Percentiles rank a stretch among this genome's conserved stretches.
These are phyloP conservation scores for Emergomyces orientalis DNA, from an alignment of 2,329 filamentous ascomycete species.

Conservation along the genomic window DNA sequence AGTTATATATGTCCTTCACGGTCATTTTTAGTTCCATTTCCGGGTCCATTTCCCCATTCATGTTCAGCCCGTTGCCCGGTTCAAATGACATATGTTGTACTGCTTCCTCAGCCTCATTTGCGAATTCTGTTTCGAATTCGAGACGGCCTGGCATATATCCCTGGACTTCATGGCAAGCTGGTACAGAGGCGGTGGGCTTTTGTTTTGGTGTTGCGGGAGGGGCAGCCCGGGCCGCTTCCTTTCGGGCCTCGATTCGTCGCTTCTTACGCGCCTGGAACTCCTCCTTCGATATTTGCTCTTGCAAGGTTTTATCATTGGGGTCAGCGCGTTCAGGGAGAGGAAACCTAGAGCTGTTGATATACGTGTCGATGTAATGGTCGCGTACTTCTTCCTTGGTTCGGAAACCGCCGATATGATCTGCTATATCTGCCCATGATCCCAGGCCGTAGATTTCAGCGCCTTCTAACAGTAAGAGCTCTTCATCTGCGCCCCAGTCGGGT, in stretches of 20 bases:
- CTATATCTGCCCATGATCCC: constrained; percentile 95
- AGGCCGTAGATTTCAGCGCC: constrained; percentile 93
- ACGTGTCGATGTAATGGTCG: constrained; percentile 85
- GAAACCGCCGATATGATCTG: constrained; percentile 94
- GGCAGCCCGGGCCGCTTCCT: constrained; percentile 76
- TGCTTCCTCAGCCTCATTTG: constrained; percentile 95
- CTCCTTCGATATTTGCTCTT: constrained; percentile 73
- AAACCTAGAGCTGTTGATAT: constrained; percentile 72
- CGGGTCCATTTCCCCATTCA: constrained; percentile 79
- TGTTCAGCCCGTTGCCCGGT: constrained; percentile 85
- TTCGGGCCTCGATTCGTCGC: constrained; percentile 80
- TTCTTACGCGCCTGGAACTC: constrained; percentile 93
- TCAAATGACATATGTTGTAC: constrained; percentile 99
- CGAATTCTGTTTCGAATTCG: constrained; percentile 95
- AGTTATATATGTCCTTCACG: constrained; percentile 97
- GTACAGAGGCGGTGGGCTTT: constrained; percentile 90
- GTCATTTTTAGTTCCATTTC: constrained; percentile 97
- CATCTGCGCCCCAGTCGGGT: constrained; percentile 91
- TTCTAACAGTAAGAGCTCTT: constrained; percentile 86
- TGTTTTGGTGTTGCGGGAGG: constrained; percentile 80
- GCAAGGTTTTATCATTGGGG: constrained; percentile 67
- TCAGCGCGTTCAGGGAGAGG: constrained; percentile 80
- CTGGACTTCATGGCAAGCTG: constrained; percentile 93
- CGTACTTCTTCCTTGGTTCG: constrained; percentile 90
- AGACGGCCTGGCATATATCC: constrained; percentile 97